Evolutionary conservation across 2,329 filamentous ascomycete genomes (phyloP).

Genomic region (Nemania bipapillata): DNA sequence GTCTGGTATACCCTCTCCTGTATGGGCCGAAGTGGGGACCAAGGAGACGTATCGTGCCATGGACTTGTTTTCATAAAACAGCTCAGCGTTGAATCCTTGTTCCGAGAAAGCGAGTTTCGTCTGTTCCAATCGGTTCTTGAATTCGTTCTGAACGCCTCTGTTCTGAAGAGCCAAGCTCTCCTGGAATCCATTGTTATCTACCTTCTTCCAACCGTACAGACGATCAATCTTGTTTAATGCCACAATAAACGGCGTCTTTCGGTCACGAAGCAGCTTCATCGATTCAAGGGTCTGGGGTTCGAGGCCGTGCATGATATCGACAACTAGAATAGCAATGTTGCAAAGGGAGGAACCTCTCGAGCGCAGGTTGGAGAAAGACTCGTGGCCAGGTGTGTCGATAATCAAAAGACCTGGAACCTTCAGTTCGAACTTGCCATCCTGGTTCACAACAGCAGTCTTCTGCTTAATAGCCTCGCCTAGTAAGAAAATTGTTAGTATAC

Average conservation of each 20-base stretch:
- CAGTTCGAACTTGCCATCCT: conserved; percentile 89
- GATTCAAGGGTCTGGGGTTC: conserved; percentile 98
- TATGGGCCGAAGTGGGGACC: conserved; percentile 95
- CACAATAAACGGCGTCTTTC: conserved; percentile 97
- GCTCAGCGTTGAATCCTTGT: conserved; percentile 96
- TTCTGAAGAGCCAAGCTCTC: conserved; percentile 90
- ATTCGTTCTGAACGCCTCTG: conserved; percentile 93
- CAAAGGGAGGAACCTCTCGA: conserved; percentile 97
- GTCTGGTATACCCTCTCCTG: conserved; percentile 98
- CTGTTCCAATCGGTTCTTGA: conserved; percentile 86
- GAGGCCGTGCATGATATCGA: conserved; percentile 99
- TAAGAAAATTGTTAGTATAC: conserved; percentile 17
- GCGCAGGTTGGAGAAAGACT: conserved; percentile 98
- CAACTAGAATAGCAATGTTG: conserved; percentile 98
- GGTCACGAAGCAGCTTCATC: conserved; percentile 90
- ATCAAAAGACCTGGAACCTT: conserved; percentile 96
- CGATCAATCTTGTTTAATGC: conserved; percentile 99
- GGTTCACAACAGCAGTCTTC: conserved; percentile 94
- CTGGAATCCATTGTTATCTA: conserved; percentile 97
- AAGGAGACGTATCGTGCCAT: conserved; percentile 96
- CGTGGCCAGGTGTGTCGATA: conserved; percentile 99
- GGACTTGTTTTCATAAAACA: conserved; percentile 98
- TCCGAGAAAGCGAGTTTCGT: conserved; percentile 95
- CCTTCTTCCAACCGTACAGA: conserved; percentile 98
- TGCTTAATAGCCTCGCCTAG: conserved; percentile 85